Evolutionary conservation across 768 basidiomycete species (phyloP).

Genomic region (Tylopilus vinaceipallidus): DNA sequence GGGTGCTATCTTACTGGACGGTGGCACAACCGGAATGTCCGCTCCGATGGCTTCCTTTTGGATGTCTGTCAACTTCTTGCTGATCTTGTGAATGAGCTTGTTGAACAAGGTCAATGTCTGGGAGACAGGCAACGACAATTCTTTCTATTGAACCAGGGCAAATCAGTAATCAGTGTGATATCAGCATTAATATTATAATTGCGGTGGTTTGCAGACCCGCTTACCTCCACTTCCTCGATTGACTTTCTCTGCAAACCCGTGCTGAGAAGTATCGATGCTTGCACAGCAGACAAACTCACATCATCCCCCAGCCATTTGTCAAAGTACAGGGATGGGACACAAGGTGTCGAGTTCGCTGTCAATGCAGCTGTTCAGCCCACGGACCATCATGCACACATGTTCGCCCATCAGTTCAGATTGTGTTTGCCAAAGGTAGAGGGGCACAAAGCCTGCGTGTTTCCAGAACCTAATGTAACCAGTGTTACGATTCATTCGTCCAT

Average conservation of each 20-base stretch:
- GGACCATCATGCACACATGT: conserved; percentile 93
- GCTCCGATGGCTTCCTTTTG: conserved; percentile 76
- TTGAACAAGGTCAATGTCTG: conserved; percentile 89
- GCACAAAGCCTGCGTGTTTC: conserved; percentile 91
- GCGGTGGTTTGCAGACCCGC: conserved; percentile 14
- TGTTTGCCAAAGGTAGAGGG: conserved; percentile 91
- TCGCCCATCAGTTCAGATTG: conserved; percentile 95
- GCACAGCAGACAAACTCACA: conserved; percentile 79
- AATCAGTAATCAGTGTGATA: conserved; percentile 4
- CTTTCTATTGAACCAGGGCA: conserved; percentile 46
- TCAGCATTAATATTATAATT: conserved; percentile 1
- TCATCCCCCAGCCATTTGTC: conserved; percentile 65
- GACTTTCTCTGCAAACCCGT: conserved; percentile 87
- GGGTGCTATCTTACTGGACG: conserved; percentile 17
- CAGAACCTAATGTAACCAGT: conserved; percentile 68
- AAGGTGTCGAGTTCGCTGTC: conserved; percentile 73
- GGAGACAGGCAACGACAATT: conserved; percentile 80
- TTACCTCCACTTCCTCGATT: conserved; percentile 86
- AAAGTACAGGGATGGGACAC: conserved; percentile 81
- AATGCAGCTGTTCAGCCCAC: conserved; percentile 69
- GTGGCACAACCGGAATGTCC: conserved; percentile 49
- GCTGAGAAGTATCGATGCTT: conserved; percentile 87
- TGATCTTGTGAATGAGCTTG: conserved; percentile 85
- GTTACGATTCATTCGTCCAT: too few species aligned
- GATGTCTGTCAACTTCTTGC: conserved; percentile 69